These are phyloP conservation scores for Debaryomyces subglobosus DNA, from an alignment of 1,139 yeast genomes.

Conservation along the genomic window DNA sequence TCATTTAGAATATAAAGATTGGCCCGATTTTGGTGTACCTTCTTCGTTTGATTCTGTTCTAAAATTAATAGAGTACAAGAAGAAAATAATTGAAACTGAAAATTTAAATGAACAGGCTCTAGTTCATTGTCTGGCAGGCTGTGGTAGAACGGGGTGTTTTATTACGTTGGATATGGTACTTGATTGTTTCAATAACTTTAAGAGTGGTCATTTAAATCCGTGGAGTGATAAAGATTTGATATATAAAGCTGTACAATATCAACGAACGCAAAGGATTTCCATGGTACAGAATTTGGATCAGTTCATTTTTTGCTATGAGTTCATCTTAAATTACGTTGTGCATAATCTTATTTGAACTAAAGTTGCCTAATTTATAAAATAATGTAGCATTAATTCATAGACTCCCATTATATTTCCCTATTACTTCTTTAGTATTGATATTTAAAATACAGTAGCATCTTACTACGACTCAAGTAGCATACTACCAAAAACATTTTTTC, in stretches of 20 bases:
- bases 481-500: too few relatives aligned
- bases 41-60: conserved; percentile 54
- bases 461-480: too few relatives aligned
- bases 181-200: conserved; percentile 17
- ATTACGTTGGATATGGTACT: conserved; percentile 51
- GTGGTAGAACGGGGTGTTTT: conserved; percentile 81
- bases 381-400: not conserved
- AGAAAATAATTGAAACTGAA: conserved; percentile 29
- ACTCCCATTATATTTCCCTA: not conserved
- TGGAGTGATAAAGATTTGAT: conserved; percentile 52
- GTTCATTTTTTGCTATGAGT: conserved; percentile 46
- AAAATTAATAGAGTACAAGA: conserved; percentile 54
- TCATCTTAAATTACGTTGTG: conserved; percentile 32
- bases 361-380: not conserved
- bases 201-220: conserved; percentile 20
- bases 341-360: not conserved
- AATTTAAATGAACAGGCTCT: conserved; percentile 27
- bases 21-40: conserved; percentile 87
- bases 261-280: conserved; percentile 46
- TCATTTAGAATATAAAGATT: conserved; percentile 70
- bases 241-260: conserved; percentile 42
- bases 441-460: too few relatives aligned
- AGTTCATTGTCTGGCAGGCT: conserved; percentile 82
- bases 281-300: conserved; percentile 54
- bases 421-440: not conserved